Base-by-base conservation (phyloP, 2,329 filamentous ascomycete species). In the Ploettnerulaceae sp. region DNA sequence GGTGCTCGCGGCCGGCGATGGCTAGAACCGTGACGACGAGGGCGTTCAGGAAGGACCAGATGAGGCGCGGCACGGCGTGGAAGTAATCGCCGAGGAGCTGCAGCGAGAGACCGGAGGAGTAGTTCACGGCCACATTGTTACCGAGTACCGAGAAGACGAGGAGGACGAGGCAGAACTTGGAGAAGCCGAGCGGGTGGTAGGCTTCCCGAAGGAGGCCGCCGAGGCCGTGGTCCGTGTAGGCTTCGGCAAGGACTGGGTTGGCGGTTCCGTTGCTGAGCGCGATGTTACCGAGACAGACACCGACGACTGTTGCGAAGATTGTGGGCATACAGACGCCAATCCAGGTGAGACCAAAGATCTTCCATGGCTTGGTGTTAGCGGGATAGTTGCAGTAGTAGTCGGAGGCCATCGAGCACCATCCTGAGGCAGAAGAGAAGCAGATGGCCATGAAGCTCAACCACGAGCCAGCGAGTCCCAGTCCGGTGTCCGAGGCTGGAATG, bases 131-230 rank as follows among this genome's bases (percentile, higher is more conserved):
- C 2, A 62, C 51, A 26, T 62, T 63, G 43, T 63, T 63, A 12
- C 60, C 61, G 3, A 63, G 34, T 14, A 63, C 61, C 18, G 60
- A 60, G 53, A 63, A 63, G 17, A 58, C 54, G 25, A 62, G 51
- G 12, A 63, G 47, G 11, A 62, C 57, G n/a, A 63, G 67, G 35
- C 69, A 67, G 56, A 75, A 69, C 47, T 75, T 74, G 24, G 70
- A 69, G 55, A 71, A 75, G 17, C 68, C 68, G 6, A 62, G 53
- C 1, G 72, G 72, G 49, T 72, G 65, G 15, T 71, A 68, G 56
- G 70, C 66, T 32, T 66, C 64, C 18, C 68, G 61, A 49, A 76
- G 66, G 4, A 75, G 62, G 48, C 70, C 72, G 15, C 73, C 72
- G 1, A 76, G 63, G 9, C 69, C 69, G 34, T 72, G 63, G 17